Percentiles rank a stretch among this genome's conserved stretches.
Evolutionary conservation across 495 filamentous ascomycete genomes (phyloP).

Genomic region (Daldinia decipiens): DNA sequence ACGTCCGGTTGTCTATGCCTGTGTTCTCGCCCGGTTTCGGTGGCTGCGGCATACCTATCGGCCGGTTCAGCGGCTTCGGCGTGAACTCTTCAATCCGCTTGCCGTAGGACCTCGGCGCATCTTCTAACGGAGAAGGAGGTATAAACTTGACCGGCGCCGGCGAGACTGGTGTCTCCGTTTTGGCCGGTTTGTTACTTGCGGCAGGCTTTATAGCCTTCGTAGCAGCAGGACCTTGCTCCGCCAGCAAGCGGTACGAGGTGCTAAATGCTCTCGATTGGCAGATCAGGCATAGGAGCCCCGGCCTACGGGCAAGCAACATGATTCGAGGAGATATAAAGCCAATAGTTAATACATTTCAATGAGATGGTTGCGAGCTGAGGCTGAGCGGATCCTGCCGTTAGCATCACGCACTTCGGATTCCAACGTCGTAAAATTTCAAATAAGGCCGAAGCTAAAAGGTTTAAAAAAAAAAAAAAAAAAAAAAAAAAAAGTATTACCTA

Average conservation of each 20-base stretch:
- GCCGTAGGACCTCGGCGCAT: constrained; percentile 64
- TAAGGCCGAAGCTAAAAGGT: constrained; percentile 17
- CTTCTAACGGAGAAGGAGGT: constrained; percentile 52
- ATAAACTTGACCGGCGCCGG: constrained; percentile 28
- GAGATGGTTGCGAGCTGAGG: constrained; percentile 7
- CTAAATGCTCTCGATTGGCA: constrained; percentile 62
- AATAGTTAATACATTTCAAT: constrained; percentile 30
- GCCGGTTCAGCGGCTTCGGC: constrained; percentile 76
- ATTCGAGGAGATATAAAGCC: constrained; percentile 12
- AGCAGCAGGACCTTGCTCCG: constrained; percentile 43
- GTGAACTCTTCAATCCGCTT: constrained; percentile 68
- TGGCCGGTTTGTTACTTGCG: constrained; percentile 12
- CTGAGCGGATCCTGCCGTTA: constrained; percentile 27
- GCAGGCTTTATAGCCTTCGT: constrained; percentile 32
- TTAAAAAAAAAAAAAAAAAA: too few species aligned
- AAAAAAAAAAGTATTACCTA: constrained; percentile 15
- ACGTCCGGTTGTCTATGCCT: constrained; percentile 73
- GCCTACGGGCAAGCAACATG: constrained; percentile 36
- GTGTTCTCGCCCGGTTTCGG: constrained; percentile 82
- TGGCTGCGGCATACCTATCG: constrained; percentile 80
- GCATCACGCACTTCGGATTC: background rate
- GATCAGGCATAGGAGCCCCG: constrained; percentile 52
- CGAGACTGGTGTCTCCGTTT: constrained; percentile 20
- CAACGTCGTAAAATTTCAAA: constrained; percentile 19
- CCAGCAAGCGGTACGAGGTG: constrained; percentile 54